Conservation (phyloP, 176 grass and related monocot genomes). For the Alopecurus myosuroides region DNA sequence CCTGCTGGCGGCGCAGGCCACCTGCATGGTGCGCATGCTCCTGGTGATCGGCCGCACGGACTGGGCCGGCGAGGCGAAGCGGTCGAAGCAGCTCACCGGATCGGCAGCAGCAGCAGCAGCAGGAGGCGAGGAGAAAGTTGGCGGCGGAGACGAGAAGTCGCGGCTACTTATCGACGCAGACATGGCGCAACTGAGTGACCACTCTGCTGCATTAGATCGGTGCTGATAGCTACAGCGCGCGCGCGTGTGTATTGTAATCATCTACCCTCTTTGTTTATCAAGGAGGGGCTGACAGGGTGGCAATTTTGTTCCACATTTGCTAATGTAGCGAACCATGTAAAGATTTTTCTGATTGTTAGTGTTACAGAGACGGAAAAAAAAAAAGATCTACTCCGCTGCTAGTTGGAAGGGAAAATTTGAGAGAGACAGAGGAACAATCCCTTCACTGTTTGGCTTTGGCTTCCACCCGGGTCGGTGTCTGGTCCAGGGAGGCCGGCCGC, state of each 20-base stretch:
- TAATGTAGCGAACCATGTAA: slow-evolving; percentile 40
- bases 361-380: background rate
- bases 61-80: slow-evolving; percentile 59
- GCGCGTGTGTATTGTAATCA: background rate
- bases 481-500: slow-evolving; percentile 48
- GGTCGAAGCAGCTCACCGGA: slow-evolving; percentile 50
- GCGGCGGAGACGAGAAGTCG: slow-evolving; percentile 23
- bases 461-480: slow-evolving; percentile 44
- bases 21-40: slow-evolving; percentile 77
- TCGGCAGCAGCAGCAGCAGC: background rate
- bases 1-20: slow-evolving; percentile 65
- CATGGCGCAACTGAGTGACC: background rate
- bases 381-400: too few relatives aligned
- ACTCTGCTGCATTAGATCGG: background rate
- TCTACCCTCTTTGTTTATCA: background rate
- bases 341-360: slow-evolving; percentile 23
- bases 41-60: slow-evolving; percentile 45
- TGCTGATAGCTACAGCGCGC: slow-evolving; percentile 37
- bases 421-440: background rate
- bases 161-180: slow-evolving; percentile 13
- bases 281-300: slow-evolving; percentile 28
- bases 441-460: slow-evolving; percentile 26
- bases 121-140: background rate
- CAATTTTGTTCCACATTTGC: slow-evolving; percentile 31
- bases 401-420: too few relatives aligned